Conservation (phyloP, 192 early-diverging fungal genomes). For the Lobosporangium transversale region DNA sequence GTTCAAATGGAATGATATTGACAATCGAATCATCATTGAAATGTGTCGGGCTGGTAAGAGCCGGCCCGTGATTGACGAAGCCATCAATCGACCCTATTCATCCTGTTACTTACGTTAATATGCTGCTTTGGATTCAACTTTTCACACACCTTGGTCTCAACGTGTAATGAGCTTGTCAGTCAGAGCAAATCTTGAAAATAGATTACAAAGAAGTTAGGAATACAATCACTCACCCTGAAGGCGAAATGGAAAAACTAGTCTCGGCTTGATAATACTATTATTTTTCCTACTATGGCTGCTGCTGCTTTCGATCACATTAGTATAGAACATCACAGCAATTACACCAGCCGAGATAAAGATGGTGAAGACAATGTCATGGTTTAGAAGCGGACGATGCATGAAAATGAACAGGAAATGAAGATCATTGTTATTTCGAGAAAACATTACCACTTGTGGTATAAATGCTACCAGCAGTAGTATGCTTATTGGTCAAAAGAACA, state of each 20-base stretch:
- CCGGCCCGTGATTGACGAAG: slow-evolving; percentile 24
- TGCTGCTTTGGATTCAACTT: slow-evolving; percentile 15
- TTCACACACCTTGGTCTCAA: slow-evolving; percentile 8
- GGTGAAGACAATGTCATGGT: too few species aligned
- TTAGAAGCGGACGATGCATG: too few species aligned
- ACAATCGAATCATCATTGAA: slow-evolving; percentile 19
- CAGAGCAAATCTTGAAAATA: slow-evolving; percentile 22
- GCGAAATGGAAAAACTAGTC: slow-evolving; percentile 13
- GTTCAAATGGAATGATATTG: slow-evolving; percentile 14
- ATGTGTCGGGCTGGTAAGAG: slow-evolving; percentile 4
- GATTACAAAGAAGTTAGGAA: slow-evolving; percentile 22
- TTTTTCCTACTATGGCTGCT: too few species aligned
- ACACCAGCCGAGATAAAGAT: too few species aligned
- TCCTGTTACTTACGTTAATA: slow-evolving; percentile 37
- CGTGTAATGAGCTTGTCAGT: slow-evolving; percentile 12
- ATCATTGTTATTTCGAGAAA: too few species aligned
- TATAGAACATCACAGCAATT: neutral
- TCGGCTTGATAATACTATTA: neutral
- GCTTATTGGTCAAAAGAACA: too few species aligned
- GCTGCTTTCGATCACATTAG: too few species aligned
- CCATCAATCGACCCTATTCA: slow-evolving; percentile 25
- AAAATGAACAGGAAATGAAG: too few species aligned
- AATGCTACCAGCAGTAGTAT: too few species aligned
- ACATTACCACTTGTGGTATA: too few species aligned
- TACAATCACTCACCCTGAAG: slow-evolving; percentile 11